phyloP scores from a whole-genome alignment of 495 filamentous ascomycete species.

The Penicillium longicatenatum region DNA sequence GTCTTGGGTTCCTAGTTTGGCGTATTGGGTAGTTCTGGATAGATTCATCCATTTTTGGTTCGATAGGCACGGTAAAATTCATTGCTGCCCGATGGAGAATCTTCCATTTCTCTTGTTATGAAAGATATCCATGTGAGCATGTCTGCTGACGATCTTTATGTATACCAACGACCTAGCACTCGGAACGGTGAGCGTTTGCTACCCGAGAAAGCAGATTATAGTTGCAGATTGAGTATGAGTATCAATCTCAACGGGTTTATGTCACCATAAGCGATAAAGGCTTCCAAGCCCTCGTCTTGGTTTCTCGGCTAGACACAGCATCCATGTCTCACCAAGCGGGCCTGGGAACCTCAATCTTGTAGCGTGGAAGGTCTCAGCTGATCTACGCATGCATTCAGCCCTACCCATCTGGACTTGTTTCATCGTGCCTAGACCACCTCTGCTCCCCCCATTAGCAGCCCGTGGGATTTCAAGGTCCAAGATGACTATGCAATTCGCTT shows the following conservation, averaged over 20 bases:
- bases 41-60: neutral
- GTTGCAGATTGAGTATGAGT: too few relatives aligned
- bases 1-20: neutral
- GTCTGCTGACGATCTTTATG: constrained; percentile 1
- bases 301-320: neutral
- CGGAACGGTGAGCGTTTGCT: neutral
- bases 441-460: too few relatives aligned
- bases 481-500: too few relatives aligned
- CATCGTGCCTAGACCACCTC: too few relatives aligned
- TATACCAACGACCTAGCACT: neutral
- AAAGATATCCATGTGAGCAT: neutral
- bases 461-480: too few relatives aligned
- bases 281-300: neutral
- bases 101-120: neutral
- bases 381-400: neutral
- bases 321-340: neutral
- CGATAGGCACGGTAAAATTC: neutral
- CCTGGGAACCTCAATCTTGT: neutral
- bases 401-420: neutral
- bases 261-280: neutral
- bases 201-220: too few relatives aligned
- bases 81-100: neutral
- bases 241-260: neutral
- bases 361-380: neutral
- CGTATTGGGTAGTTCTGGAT: neutral